These are phyloP conservation scores for Ganoderma boninense DNA, from an alignment of 1,284 basidiomycete species.

Conservation along the genomic window DNA sequence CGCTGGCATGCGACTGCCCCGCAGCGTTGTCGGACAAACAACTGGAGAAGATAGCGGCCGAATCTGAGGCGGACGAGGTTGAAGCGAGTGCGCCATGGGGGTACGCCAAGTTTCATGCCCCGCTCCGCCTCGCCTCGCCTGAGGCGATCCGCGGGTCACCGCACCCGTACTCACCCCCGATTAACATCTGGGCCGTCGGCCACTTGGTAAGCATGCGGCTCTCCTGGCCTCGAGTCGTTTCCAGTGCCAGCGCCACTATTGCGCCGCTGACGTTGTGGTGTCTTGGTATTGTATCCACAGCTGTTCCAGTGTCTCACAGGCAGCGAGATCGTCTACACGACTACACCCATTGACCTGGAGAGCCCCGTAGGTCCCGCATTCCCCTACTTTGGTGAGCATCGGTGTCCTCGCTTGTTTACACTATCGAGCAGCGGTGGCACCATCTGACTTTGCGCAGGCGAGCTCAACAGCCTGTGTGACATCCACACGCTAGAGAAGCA, in stretches of 20 bases:
- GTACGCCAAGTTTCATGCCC: no score
- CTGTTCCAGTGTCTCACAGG: constrained; percentile 21
- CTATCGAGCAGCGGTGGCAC: neutral
- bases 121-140: constrained; percentile 9
- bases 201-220: constrained; percentile 19
- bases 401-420: neutral
- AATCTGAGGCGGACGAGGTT: no score
- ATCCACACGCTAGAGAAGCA: constrained; percentile 1
- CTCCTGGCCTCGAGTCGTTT: no score
- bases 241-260: neutral
- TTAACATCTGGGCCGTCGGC: constrained; percentile 30
- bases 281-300: no score
- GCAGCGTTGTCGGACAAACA: no score
- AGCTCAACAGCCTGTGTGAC: neutral
- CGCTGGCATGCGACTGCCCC: no score
- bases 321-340: neutral
- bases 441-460: neutral
- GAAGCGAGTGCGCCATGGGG: no score
- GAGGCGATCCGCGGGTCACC: constrained; percentile 17
- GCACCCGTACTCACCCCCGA: constrained; percentile 8
- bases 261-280: no score
- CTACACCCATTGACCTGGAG: neutral
- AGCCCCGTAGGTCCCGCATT: no score
- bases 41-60: no score
- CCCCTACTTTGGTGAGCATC: neutral